Base-by-base conservation (phyloP, 371 early-diverging fungal genomes). In the Dichotomocladium elegans region DNA sequence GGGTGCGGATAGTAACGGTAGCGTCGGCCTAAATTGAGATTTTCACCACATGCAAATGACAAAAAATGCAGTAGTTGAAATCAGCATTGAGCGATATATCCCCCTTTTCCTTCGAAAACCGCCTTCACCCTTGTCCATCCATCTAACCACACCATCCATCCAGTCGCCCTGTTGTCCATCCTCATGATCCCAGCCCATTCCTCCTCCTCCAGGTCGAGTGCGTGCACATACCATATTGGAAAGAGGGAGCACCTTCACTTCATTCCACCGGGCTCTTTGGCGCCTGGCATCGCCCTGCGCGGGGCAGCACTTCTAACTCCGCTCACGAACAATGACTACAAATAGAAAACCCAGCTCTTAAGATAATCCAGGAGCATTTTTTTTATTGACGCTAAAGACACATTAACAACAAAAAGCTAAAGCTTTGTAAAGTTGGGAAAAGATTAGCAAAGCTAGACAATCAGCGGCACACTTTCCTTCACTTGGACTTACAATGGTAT, bases 1-100 rank as follows among this genome's bases (percentile, higher is more conserved):
- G 89, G 66, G 97, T 96, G 70, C 98, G 83, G 79, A 98, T 85
- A 61, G 96, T 98, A 74, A 89, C 93, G 70, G 82, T 74, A 54
- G 63, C 61, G 72, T 72, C 72, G 59, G 72, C 72, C 72, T 72
- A 57, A 33, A 51, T 31, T 42, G 24, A n/a, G 27, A 19, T 46
- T 46, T 12, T n/a, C 27, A 46, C 19, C 15, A 5, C 17, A 14
- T 17, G 26, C n/a, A 7, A 25, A 22, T 29, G 14, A 33, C 10
- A 6, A 10, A 6, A 7, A 14, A 21, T 31, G 17, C 21, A 15
- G 3, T 22, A 35, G 31, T 35, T 24, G 17, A 17, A 15, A 14
- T 3, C 26, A 46, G 25, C 6, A 19, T 25, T 48, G 2, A 1
- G 26, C 11, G 26, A 11, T 11, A 11, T 21, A 4, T 17, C 1